These are phyloP conservation scores for Huiozyma naganishii DNA, from an alignment of 805 yeast genomes.

Conservation along the genomic window DNA sequence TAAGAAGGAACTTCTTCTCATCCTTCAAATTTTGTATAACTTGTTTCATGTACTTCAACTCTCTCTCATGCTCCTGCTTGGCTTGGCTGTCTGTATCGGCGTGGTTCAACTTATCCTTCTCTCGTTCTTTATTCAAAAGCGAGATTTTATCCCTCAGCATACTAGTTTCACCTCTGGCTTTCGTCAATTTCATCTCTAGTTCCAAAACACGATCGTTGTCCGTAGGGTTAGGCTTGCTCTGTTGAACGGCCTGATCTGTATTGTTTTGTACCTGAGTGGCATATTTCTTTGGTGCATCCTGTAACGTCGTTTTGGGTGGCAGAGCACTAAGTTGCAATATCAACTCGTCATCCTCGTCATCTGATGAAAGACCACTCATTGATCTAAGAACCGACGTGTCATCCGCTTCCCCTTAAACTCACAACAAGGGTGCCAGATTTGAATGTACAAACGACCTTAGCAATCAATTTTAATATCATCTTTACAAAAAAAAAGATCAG, in stretches of 20 bases:
- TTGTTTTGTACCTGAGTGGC: conserved; percentile 3
- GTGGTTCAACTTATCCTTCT: conserved; percentile 29
- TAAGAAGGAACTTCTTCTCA: conserved; percentile 44
- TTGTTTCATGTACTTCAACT: conserved; percentile 32
- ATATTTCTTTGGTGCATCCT: conserved; percentile 3
- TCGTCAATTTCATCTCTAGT: conserved; percentile 24
- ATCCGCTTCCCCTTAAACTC: too few species aligned
- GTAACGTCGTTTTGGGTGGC: conserved; percentile 18
- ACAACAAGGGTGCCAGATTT: too few species aligned
- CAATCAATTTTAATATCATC: too few species aligned
- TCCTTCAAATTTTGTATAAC: conserved; percentile 37
- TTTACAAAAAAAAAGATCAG: too few species aligned
- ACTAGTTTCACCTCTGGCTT: conserved; percentile 72
- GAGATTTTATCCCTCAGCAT: conserved; percentile 58
- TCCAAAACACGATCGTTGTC: background rate
- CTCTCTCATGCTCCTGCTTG: conserved; percentile 17
- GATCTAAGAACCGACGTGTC: background rate
- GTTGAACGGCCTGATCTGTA: conserved; percentile 31
- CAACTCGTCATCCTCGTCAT: conserved; percentile 31
- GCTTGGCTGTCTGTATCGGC: conserved; percentile 19
- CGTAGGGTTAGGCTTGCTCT: conserved; percentile 16
- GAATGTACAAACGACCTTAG: too few species aligned
- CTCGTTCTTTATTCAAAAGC: conserved; percentile 33
- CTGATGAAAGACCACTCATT: conserved; percentile 4
- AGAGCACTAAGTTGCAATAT: conserved; percentile 38